Base-by-base conservation (phyloP, 768 basidiomycete species). In the Ramaria sp. region DNA sequence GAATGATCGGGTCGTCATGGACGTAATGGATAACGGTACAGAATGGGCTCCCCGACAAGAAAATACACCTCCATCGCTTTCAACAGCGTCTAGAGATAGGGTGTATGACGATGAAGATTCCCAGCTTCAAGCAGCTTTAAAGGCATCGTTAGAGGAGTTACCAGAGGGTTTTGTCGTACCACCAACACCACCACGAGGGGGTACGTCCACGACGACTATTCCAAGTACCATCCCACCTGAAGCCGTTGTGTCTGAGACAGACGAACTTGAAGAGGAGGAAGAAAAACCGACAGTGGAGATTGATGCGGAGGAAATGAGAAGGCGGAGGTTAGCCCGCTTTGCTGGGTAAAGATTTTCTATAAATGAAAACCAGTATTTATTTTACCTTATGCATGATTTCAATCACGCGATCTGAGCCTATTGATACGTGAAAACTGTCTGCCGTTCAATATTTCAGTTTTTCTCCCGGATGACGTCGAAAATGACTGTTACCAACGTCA, bases 21-120 rank as follows among this genome's bases (percentile, higher is more conserved):
- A 52, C 22, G 42, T 47, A 13, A 36, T 25, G 27, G 61, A 62
- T 7, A 60, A 57, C 28, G 61, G 61, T 43, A 45, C 43, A 9
- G 57, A 48, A n/a, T 57, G 55, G 20, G 47, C 43, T 18, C 48
- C 56, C 16, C 27, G 51, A 48, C 16, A 48, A 37, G 56, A 61
- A 38, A 7, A 13, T 34, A 27, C 41, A 6, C 48, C 55, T 12
- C 42, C 37, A 32, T 37, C 44, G 16, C 25, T 27, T 30, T 18
- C 60, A 30, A 25, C 61, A 16, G 37, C 55, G 30, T 6, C 61
- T 44, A 56, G 34, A 58, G 60, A 74, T 49, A 69, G 80, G 44
- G 78, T 83, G 37, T 82, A 88, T 60, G 91, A 93, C 58, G 91
- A 94, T 59, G 91, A 93, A 49, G 91, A 95, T 61, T 80, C 78